A percentile compares a stretch with the other conserved stretches of the same genome.
Evolutionary conservation across 768 basidiomycete species (phyloP).

Genomic region (Lactarius tabidus): DNA sequence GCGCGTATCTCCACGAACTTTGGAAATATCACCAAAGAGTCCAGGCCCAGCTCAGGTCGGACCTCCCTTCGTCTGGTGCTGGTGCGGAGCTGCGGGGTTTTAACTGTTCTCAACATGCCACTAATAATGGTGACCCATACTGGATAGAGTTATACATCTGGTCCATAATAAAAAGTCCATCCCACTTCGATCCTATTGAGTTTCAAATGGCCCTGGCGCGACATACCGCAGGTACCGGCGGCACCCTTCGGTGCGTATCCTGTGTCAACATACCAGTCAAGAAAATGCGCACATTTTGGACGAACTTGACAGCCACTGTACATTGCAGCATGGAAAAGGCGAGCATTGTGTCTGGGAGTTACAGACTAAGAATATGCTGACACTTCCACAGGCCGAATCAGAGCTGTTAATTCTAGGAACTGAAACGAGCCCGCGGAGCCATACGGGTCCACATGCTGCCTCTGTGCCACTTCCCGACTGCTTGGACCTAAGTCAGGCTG

Average conservation of each 20-base stretch:
- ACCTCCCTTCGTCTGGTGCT: neutral
- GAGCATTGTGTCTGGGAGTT: neutral
- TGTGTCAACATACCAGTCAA: neutral
- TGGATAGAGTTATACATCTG: constrained; percentile 1
- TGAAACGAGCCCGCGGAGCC: no score
- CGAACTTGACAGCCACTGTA: neutral
- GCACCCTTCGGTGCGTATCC: neutral
- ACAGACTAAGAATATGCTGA: neutral
- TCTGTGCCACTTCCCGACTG: neutral
- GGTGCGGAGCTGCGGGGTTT: neutral
- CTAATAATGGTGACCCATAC: neutral
- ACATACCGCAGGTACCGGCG: neutral
- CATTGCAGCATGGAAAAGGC: neutral
- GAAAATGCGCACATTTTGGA: constrained; percentile 2
- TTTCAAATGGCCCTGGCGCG: constrained; percentile 1
- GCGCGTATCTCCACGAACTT: constrained; percentile 1
- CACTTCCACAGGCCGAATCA: constrained; percentile 2
- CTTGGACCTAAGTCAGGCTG: neutral
- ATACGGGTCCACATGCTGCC: no score
- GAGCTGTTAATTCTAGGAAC: neutral
- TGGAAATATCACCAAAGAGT: constrained; percentile 8
- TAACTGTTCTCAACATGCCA: neutral
- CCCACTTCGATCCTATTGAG: neutral
- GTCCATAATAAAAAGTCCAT: neutral
- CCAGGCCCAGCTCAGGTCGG: neutral